phyloP scores from a whole-genome alignment of 768 basidiomycete species.

The Boletellus ananas region DNA sequence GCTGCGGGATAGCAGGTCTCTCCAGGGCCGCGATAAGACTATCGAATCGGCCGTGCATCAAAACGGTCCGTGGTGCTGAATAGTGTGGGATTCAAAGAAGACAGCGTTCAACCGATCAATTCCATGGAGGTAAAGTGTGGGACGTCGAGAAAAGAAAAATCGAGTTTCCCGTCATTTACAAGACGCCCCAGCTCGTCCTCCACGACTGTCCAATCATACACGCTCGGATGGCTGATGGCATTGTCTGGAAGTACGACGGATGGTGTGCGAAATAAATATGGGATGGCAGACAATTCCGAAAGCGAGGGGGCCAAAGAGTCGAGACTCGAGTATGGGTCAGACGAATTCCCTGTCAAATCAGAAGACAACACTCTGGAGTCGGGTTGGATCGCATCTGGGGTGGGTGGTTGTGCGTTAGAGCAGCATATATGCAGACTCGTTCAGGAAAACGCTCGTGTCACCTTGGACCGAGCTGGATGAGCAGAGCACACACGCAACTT shows the following conservation, averaged over 20 bases:
- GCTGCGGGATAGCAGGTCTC: too few species aligned
- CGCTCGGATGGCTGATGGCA: not conserved
- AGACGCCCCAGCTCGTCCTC: conserved; percentile 21
- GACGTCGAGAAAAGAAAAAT: conserved; percentile 27
- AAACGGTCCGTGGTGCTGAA: not conserved
- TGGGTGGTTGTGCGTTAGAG: conserved; percentile 15
- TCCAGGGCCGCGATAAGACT: too few species aligned
- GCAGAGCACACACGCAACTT: conserved; percentile 24
- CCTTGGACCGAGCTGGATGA: conserved; percentile 15
- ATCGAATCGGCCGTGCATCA: not conserved
- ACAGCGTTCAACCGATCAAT: conserved; percentile 7
- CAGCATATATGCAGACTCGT: conserved; percentile 15
- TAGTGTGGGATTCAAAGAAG: conserved; percentile 1
- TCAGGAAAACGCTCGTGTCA: conserved; percentile 9
- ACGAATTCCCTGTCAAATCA: not conserved
- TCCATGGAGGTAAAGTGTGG: conserved; percentile 15
- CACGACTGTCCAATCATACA: conserved; percentile 14
- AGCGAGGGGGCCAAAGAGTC: conserved; percentile 12
- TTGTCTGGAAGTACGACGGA: not conserved
- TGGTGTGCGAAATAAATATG: conserved; percentile 28
- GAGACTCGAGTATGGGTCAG: conserved; percentile 1
- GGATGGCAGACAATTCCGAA: conserved; percentile 30
- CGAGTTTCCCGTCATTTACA: conserved; percentile 19
- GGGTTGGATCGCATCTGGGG: conserved; percentile 3
- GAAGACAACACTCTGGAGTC: not conserved